Evolutionary conservation across 371 early-diverging fungal species (phyloP).

Genomic region (Mucor sp.): DNA sequence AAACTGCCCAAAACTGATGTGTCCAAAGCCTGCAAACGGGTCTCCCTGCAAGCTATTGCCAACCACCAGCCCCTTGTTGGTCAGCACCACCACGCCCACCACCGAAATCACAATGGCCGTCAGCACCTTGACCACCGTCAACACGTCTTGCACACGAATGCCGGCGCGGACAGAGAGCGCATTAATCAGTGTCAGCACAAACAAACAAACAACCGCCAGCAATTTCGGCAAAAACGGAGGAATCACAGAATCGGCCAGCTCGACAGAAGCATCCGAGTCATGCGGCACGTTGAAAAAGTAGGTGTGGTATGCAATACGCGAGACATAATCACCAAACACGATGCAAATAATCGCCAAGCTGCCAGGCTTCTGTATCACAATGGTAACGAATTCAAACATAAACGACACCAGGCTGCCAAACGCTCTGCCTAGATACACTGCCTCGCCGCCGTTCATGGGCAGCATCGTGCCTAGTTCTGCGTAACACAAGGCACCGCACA

Average conservation of each 20-base stretch:
- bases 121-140: constrained; percentile 81
- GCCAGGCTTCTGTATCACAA: constrained; percentile 71
- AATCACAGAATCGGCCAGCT: constrained; percentile 51
- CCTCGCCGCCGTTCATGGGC: constrained; percentile 87
- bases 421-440: constrained; percentile 78
- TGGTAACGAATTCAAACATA: constrained; percentile 78
- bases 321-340: constrained; percentile 78
- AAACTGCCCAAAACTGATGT: constrained; percentile 67
- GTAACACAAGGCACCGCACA: constrained; percentile 78
- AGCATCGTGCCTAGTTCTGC: constrained; percentile 88
- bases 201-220: constrained; percentile 66
- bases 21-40: constrained; percentile 60
- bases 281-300: constrained; percentile 51
- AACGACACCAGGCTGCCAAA: constrained; percentile 82
- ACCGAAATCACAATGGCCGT: constrained; percentile 77
- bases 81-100: constrained; percentile 74
- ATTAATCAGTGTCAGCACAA: constrained; percentile 72
- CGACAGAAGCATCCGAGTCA: constrained; percentile 46
- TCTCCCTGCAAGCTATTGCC: constrained; percentile 64
- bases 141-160: constrained; percentile 76
- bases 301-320: constrained; percentile 64
- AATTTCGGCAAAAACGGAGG: constrained; percentile 68
- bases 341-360: constrained; percentile 77
- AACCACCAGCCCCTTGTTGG: constrained; percentile 52
- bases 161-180: constrained; percentile 72